Base-by-base conservation (phyloP, 2,329 filamentous ascomycete genomes). In the Penicillium sp. region DNA sequence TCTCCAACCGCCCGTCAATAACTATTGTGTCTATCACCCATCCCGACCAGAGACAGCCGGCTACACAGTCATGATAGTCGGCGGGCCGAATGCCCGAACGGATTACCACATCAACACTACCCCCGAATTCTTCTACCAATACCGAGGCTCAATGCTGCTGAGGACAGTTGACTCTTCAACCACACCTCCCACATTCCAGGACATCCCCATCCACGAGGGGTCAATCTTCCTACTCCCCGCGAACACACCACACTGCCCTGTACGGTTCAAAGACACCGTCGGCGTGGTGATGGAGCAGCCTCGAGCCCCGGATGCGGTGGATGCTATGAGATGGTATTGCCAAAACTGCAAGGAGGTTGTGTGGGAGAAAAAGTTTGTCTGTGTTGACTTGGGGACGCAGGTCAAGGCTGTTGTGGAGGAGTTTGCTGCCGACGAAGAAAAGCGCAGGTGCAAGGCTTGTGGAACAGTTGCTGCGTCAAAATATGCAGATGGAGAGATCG, bases 51-150 rank as follows among this genome's bases (percentile, higher is more conserved):
- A 93, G 61, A 94, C 97, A 57, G 89, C 92, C 69, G 94, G 94
- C 29, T 92, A 95, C 72, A 97, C 97, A 68, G 92, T 92, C 59
- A 79, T 79, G 88, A 92, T 96, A 66, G 92, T 99, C 58, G 94
- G 94, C 71, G 94, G 94, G 11, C 94, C 94, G 67, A 97, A 97
- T 75, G 90, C 90, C 57, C 87, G 94, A 60, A 97, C 92, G 52
- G 94, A 97, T 81, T 99, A 97, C 81, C 94, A 97, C 82, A 93
- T 97, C 83, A 97, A 97, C 81, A 80, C 86, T 66, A 97, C 93
- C 0, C 87, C 94, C 11, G 94, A 97, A 75, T 97, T 92, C 88
- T 99, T 97, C 85, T 97, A 94, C 82, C 93, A 97, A 76, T 86
- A 96, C 83, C 87, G 87, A 67, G 94, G 94, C 62, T 87, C 88